Base-by-base conservation (phyloP, 768 basidiomycete species). In the Strobilomyces dryophilus region DNA sequence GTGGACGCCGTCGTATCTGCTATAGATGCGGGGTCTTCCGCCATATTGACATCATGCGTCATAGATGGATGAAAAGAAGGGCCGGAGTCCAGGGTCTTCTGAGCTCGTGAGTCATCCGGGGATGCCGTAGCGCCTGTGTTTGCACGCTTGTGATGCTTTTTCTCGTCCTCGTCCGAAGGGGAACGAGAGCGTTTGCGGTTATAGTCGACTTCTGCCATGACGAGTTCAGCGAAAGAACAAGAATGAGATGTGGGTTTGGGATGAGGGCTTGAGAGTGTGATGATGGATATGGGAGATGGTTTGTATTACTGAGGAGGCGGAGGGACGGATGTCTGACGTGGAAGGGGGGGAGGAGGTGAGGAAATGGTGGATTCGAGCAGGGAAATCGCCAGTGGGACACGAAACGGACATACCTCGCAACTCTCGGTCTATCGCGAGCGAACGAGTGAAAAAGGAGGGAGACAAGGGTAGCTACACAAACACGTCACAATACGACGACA, bases 111-210 rank as follows among this genome's bases (percentile, higher is more conserved):
- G 73, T 84, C 84, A 85, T 87, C 78, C 76, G 82, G 73, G 64
- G 74, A 69, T 56, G 79, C 73, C 55, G 79, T 70, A 66, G 77
- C 78, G 76, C 89, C 89, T 58, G 85, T 92, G 69, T 92, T 92
- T 72, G 85, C 79, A 70, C 89, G 86, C 76, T 92, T 92, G 71
- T 85, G 76, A 60, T 81, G 79, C 74, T 91, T 89, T 66, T 83
- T 83, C 65, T 85, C 78, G 65, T 90, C 89, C 69, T 76, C 80
- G 74, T 89, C 87, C 66, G 87, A 89, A 54, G 88, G 84, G 49
- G 89, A 92, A 67, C 89, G 89, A 62, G 89, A 92, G 66, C 89
- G 81, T 74, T 92, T 92, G 74, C 89, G 86, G 70, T 78, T 88
- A 61, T 79, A 78, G 76, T 90, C 88, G 77, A 82, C 80, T 79